Percentiles rank a stretch among this genome's conserved stretches.
Conservation (phyloP, 768 basidiomycete species). For the Chalciporus chontae region DNA sequence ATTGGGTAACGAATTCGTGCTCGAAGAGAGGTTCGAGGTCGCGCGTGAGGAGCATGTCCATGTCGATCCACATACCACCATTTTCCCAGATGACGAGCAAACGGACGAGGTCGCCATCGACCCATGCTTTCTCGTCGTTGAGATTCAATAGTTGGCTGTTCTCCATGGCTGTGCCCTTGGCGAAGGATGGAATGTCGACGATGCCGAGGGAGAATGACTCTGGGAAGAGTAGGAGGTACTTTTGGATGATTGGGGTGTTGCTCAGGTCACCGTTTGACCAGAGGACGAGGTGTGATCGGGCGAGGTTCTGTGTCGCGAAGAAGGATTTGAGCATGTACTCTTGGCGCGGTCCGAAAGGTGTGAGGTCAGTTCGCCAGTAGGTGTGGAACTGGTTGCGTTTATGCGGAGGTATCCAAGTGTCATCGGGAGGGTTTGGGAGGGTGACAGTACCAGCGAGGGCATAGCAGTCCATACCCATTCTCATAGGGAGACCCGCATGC, state of each 20-base stretch:
- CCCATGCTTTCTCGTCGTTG: constrained; percentile 80
- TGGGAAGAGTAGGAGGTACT: constrained; percentile 62
- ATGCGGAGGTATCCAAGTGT: constrained; percentile 31
- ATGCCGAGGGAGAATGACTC: constrained; percentile 64
- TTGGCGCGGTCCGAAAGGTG: constrained; percentile 73
- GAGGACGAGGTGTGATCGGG: constrained; percentile 66
- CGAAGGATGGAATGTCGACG: constrained; percentile 65
- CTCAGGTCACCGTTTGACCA: constrained; percentile 89
- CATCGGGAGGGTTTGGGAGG: constrained; percentile 6
- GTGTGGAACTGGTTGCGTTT: constrained; percentile 76
- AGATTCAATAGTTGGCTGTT: constrained; percentile 56
- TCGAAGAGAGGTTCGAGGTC: constrained; percentile 83
- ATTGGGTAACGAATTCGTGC: constrained; percentile 95
- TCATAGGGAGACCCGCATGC: constrained; percentile 76
- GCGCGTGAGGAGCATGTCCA: constrained; percentile 90
- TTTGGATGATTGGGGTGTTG: constrained; percentile 50
- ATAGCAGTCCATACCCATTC: constrained; percentile 86
- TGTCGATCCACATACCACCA: constrained; percentile 96
- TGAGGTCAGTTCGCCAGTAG: constrained; percentile 91
- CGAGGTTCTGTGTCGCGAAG: constrained; percentile 83
- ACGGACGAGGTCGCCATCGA: constrained; percentile 91
- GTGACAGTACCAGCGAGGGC: constrained; percentile 83
- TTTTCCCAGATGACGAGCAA: constrained; percentile 82
- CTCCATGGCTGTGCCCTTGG: constrained; percentile 73
- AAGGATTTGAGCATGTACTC: constrained; percentile 90